Evolutionary conservation across 2,329 filamentous ascomycete genomes (phyloP).

Genomic region (Ophiostoma sp.): DNA sequence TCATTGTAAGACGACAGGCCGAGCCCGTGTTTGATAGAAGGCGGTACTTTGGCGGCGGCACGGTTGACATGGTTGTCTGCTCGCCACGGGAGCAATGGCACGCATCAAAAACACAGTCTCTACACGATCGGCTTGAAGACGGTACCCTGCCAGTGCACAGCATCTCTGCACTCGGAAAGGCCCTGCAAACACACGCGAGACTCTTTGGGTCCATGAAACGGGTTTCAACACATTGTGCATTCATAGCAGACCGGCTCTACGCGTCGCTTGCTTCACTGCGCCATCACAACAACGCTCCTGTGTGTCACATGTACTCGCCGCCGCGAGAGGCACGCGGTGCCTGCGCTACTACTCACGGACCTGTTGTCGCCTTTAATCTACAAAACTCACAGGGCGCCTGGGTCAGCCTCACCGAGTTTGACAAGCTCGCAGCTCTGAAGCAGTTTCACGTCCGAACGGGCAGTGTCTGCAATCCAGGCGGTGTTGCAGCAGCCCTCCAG

Average conservation of each 20-base stretch:
- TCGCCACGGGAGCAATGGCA: conserved; percentile 75
- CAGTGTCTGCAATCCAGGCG: conserved; percentile 86
- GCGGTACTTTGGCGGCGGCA: conserved; percentile 89
- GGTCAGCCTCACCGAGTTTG: conserved; percentile 77
- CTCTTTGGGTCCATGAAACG: conserved; percentile 67
- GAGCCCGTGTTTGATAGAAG: conserved; percentile 59
- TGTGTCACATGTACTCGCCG: conserved; percentile 62
- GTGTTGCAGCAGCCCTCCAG: conserved; percentile 66
- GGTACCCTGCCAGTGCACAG: conserved; percentile 86
- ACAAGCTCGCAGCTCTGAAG: conserved; percentile 75
- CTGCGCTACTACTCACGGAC: conserved; percentile 45
- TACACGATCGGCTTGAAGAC: conserved; percentile 84
- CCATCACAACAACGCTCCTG: conserved; percentile 62
- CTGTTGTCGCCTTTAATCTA: conserved; percentile 80
- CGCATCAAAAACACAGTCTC: conserved; percentile 58
- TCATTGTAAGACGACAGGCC: conserved; percentile 72
- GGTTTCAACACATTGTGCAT: conserved; percentile 66
- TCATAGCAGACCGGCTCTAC: conserved; percentile 56
- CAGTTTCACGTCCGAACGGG: conserved; percentile 82
- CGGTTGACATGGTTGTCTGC: conserved; percentile 81
- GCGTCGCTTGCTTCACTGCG: conserved; percentile 52
- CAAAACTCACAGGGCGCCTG: conserved; percentile 63
- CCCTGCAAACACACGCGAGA: conserved; percentile 61
- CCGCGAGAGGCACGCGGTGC: conserved; percentile 4
- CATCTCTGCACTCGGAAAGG: conserved; percentile 75